phyloP scores from a whole-genome alignment of 495 filamentous ascomycete genomes.

The Penicillium odoratum region DNA sequence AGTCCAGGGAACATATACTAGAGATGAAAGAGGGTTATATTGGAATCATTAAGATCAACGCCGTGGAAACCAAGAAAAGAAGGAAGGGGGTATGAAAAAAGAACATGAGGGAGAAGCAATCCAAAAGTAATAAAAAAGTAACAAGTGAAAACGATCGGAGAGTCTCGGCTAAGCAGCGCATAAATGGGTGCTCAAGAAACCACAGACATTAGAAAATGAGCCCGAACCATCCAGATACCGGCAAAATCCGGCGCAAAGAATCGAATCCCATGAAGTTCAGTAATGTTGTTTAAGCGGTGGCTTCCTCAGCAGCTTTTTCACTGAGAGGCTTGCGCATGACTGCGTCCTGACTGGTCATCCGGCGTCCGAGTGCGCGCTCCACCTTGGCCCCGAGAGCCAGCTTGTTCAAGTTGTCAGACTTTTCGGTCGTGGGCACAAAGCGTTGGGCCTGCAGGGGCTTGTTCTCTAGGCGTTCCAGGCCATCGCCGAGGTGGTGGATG shows the following conservation, averaged over 20 bases:
- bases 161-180: neutral
- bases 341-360: slow-evolving; percentile 91
- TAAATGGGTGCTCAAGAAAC: neutral
- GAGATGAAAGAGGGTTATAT: slow-evolving; percentile 13
- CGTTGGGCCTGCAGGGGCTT: slow-evolving; percentile 81
- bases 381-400: slow-evolving; percentile 91
- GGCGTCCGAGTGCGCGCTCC: slow-evolving; percentile 83
- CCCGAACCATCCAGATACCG: neutral
- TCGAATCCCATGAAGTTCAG: neutral
- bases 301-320: slow-evolving; percentile 45
- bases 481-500: slow-evolving; percentile 77
- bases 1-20: neutral
- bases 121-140: slow-evolving; percentile 7
- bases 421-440: slow-evolving; percentile 77
- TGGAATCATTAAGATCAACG: slow-evolving; percentile 20
- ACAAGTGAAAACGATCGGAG: slow-evolving; percentile 2
- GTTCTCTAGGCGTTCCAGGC: slow-evolving; percentile 88
- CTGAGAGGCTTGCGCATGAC: slow-evolving; percentile 65
- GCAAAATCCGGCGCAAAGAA: neutral
- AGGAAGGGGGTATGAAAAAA: slow-evolving; percentile 5
- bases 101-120: neutral
- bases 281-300: slow-evolving; percentile 20
- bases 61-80: neutral
- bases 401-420: slow-evolving; percentile 83
- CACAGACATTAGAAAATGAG: neutral